These are phyloP conservation scores for Phytophthora lateralis DNA, from an alignment of 352 stramenopile genomes.

Conservation along the genomic window DNA sequence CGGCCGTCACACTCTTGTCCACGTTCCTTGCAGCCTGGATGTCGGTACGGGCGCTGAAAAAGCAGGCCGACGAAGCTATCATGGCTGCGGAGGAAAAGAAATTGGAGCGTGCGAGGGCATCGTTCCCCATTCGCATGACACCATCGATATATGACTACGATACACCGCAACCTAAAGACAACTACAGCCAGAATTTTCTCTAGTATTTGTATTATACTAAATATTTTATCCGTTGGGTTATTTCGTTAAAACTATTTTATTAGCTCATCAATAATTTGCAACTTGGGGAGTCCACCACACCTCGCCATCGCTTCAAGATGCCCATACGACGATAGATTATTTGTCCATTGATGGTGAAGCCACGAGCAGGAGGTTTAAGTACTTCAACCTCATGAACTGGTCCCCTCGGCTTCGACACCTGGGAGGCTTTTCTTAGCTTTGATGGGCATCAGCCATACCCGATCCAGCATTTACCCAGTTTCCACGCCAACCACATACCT, in stretches of 20 bases:
- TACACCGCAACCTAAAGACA: conserved; percentile 29
- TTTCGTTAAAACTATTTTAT: not conserved
- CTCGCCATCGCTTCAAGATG: too few species aligned
- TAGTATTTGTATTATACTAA: too few species aligned
- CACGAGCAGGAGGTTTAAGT: not conserved
- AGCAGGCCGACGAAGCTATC: conserved; percentile 31
- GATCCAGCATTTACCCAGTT: conserved; percentile 14
- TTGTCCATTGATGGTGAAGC: not conserved
- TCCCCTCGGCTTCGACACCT: conserved; percentile 10
- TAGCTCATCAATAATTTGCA: too few species aligned
- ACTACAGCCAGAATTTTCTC: conserved; percentile 51
- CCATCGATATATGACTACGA: conserved; percentile 29
- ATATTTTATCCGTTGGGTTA: too few species aligned
- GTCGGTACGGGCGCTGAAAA: conserved; percentile 23
- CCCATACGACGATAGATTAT: too few species aligned
- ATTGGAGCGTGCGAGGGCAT: conserved; percentile 12
- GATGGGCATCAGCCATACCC: not conserved
- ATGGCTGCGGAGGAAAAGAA: conserved; percentile 25
- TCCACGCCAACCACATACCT: not conserved
- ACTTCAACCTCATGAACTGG: conserved; percentile 15
- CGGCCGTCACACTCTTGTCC: conserved; percentile 30
- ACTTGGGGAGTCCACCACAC: too few species aligned
- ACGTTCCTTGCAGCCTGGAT: conserved; percentile 33
- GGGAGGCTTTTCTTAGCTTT: conserved; percentile 27
- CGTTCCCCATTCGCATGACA: conserved; percentile 17